Conservation (phyloP, 306 rosid species). For the Luffa acutangula region DNA sequence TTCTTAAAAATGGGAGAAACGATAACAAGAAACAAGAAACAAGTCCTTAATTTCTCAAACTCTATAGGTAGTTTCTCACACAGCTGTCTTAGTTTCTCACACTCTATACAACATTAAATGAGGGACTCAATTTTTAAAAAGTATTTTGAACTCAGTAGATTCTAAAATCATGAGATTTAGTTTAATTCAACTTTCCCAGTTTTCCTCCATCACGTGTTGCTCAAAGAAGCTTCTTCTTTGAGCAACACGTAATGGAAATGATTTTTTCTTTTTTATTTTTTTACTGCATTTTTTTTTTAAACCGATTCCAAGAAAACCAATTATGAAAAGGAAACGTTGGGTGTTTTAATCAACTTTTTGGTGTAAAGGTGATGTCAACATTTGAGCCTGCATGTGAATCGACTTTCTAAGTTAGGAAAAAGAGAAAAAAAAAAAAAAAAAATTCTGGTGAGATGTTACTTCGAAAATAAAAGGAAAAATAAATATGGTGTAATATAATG, state of each 20-base stretch:
- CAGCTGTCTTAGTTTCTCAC: too few species aligned
- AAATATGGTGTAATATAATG: neutral
- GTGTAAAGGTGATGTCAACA: neutral
- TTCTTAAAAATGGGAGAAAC: too few species aligned
- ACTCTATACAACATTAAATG: neutral
- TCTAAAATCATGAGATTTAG: neutral
- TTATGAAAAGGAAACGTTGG: neutral
- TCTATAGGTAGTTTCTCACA: too few species aligned
- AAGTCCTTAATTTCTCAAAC: too few species aligned
- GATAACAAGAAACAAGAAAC: too few species aligned
- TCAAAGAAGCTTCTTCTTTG: neutral
- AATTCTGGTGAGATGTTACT: neutral
- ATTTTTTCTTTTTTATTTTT: neutral
- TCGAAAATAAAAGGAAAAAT: neutral
- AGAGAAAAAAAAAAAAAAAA: too few species aligned
- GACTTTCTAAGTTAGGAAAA: neutral
- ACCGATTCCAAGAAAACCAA: neutral
- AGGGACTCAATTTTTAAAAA: neutral
- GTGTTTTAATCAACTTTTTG: neutral
- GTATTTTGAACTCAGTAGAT: neutral
- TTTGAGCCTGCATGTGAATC: neutral
- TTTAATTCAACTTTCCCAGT: neutral
- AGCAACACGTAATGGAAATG: neutral
- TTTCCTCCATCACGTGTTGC: neutral
- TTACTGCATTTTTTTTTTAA: neutral